Evolutionary conservation across 2,329 filamentous ascomycete genomes (phyloP), one percentile per base, ranked within the genome.

Genomic region (Sphaerulina vaccinii): DNA sequence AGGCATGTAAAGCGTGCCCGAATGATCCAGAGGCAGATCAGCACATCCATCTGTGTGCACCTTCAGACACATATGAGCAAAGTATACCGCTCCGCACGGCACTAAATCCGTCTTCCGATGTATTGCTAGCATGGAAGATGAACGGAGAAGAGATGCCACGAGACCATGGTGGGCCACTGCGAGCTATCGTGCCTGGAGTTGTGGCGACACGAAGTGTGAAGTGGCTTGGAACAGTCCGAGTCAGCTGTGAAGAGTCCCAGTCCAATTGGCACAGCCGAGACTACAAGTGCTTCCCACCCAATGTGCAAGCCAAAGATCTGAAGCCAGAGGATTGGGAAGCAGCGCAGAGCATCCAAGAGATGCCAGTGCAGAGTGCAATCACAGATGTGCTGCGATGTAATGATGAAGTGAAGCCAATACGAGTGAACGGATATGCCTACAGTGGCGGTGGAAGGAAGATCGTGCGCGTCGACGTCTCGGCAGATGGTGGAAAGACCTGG

Each of bases 81-180:
- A 59, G 56, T 3, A 59, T 61, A 18, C 58, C 58, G 10, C 42
- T 61, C 6, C 54, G 57, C 72, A 76, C 7, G 80, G 79, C 10
- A 69, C 80, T 41, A 81, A 85, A 65, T 80, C 82, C 11, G 84
- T 85, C 62, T 78, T 78, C 52, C 75, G 82, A 11, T 22, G 85
- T 88, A 0, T 72, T 88, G 43, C 73, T 88, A 0, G 81, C 80
- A 0, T 88, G 83, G 83, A 81, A 86, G 61, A 88, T 88, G 85
- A 88, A 88, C 57, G 84, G 80, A 4, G 72, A 85, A 54, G 75
- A 75, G 0, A 71, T 88, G 0, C 85, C 84, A 0, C 75, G 73
- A 9, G 86, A 87, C 52, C 85, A 88, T 54, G 85, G 85, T 0
- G 83, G 75, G 19, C 85, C 85, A 0, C 69, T 88, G 0, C 76